Evolutionary conservation across 2,329 filamentous ascomycete genomes (phyloP), one percentile per base, ranked within the genome.

Genomic region (Trichoderma arundinaceum): DNA sequence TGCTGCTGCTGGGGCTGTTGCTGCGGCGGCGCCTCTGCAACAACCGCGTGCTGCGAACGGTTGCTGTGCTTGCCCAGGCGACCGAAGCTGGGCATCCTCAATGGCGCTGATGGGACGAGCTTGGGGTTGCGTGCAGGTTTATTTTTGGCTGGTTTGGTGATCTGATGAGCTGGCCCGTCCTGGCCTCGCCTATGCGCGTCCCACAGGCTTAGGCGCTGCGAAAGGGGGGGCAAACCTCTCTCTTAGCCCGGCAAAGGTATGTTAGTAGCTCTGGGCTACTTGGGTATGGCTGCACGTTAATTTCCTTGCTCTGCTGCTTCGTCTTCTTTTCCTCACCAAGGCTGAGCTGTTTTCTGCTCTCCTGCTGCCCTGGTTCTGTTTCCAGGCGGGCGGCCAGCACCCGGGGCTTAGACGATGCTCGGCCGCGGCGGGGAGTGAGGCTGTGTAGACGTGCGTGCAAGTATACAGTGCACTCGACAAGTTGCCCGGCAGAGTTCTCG

Each of bases 11-110:
- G 77, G 2, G 39, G 71, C 74, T 77, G 65, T n/a, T 51, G 44
- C 72, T 77, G 61, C 22, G 51, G 46, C 33, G 43, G 76, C 71
- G 77, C 75, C 74, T 84, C 83, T 72, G 79, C 77, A 72, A 79
- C 77, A 72, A 86, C 79, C 69, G 82, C 81, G 74, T 84, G 83
- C 78, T 86, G 84, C 75, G 84, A 84, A 72, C 83, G 83, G 73
- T 84, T 84, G 79, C 80, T 82, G 76, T 84, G 81, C 79, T 79
- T 85, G 74, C 81, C 80, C 75, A 85, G 77, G 74, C 83, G 83
- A 77, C 80, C 78, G 77, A 86, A 86, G 76, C 77, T 77, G 72
- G 67, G 51, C 59, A 62, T 68, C 57, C 46, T 46, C 54, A 48
- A 10, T 5, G 15, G 39, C 49, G 19, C 13, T 28, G 17, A 38